phyloP scores from a whole-genome alignment of 108 stramenopile species.

The Conticribra guillardii region DNA sequence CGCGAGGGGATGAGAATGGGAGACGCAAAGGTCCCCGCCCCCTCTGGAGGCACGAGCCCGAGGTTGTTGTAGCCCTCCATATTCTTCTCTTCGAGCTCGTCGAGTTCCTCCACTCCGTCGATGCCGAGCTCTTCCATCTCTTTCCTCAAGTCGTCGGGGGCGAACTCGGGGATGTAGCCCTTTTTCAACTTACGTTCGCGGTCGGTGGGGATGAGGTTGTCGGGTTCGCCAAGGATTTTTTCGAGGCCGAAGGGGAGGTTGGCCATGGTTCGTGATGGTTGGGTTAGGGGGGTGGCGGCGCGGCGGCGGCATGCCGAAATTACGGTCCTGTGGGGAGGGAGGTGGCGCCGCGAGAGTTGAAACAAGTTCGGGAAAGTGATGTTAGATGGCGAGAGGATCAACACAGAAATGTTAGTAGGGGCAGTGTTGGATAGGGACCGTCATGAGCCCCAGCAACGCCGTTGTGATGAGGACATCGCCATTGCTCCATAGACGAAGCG shows the following conservation, averaged over 20 bases:
- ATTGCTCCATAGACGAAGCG: no score
- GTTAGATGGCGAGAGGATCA: not conserved
- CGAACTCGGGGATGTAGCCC: conserved; percentile 76
- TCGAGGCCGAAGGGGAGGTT: conserved; percentile 83
- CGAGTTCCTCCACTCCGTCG: conserved; percentile 82
- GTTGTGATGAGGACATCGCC: no score
- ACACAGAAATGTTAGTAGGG: no score
- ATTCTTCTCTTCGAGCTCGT: conserved; percentile 86
- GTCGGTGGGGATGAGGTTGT: conserved; percentile 86
- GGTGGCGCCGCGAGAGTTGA: not conserved
- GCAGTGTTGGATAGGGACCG: no score
- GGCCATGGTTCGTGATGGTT: conserved; percentile 40
- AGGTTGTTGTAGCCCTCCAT: conserved; percentile 89
- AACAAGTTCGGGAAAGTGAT: not conserved
- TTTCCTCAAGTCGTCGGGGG: conserved; percentile 69
- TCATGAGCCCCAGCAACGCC: no score
- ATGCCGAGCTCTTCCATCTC: conserved; percentile 89
- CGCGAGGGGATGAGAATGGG: conserved; percentile 90
- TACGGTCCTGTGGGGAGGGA: not conserved
- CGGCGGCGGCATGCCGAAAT: not conserved
- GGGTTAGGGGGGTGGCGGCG: no score
- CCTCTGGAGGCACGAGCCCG: conserved; percentile 88
- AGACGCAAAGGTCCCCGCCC: conserved; percentile 78
- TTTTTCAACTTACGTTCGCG: conserved; percentile 65
- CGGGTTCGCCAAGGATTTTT: conserved; percentile 85